Conservation (phyloP, 1,284 basidiomycete genomes). For the Ceratobasidium papillatum region DNA sequence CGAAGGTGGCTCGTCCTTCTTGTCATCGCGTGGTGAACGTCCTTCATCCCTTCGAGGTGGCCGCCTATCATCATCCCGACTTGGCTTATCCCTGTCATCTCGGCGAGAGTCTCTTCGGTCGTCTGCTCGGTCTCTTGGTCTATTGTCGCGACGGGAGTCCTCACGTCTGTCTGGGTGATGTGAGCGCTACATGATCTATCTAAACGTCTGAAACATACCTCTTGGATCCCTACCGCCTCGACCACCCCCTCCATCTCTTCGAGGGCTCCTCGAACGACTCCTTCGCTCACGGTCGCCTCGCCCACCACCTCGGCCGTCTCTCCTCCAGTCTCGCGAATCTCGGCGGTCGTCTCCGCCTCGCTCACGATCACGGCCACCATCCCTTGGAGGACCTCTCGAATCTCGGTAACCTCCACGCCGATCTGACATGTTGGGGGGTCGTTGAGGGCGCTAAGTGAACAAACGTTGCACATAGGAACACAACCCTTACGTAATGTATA, state of each 20-base stretch:
- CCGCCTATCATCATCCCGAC: slow-evolving; percentile 39
- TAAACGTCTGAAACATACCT: slow-evolving; percentile 14
- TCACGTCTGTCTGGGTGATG: slow-evolving; percentile 40
- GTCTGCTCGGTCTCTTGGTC: slow-evolving; percentile 34
- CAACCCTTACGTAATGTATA: slow-evolving; percentile 28
- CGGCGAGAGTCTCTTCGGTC: slow-evolving; percentile 46
- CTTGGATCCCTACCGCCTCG: slow-evolving; percentile 19
- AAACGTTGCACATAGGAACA: slow-evolving; percentile 2
- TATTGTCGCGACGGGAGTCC: slow-evolving; percentile 34
- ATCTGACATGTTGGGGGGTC: slow-evolving; percentile 31
- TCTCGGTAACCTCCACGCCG: slow-evolving; percentile 36
- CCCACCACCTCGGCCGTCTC: slow-evolving; percentile 44
- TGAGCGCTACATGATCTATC: not conserved
- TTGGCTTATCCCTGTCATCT: slow-evolving; percentile 51
- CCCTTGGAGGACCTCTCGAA: slow-evolving; percentile 43
- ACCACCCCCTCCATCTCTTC: slow-evolving; percentile 17
- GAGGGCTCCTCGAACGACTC: slow-evolving; percentile 41
- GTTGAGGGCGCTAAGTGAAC: slow-evolving; percentile 5
- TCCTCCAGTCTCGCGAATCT: slow-evolving; percentile 39
- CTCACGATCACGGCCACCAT: slow-evolving; percentile 52
- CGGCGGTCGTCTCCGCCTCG: slow-evolving; percentile 50
- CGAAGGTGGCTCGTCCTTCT: slow-evolving; percentile 14
- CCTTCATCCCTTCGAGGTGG: slow-evolving; percentile 43
- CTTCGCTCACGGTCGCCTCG: slow-evolving; percentile 48
- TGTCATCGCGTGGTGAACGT: slow-evolving; percentile 43